Conservation (phyloP, 2,329 filamentous ascomycete species). For the Xylaria sp. region DNA sequence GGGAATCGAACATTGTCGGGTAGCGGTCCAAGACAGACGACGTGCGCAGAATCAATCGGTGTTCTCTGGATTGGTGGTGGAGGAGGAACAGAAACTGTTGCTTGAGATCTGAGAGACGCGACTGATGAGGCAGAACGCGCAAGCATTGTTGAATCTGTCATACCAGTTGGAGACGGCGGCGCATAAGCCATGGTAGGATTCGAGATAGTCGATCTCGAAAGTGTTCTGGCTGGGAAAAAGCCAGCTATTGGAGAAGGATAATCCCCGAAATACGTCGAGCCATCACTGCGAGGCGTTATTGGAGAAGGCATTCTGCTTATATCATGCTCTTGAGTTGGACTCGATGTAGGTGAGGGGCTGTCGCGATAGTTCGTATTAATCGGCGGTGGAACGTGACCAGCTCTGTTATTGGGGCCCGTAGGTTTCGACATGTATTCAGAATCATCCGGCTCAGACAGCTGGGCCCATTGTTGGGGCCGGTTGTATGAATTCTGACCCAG, state of each 20-base stretch:
- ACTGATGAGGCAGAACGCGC: slow-evolving; percentile 47
- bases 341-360: slow-evolving; percentile 48
- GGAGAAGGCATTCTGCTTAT: slow-evolving; percentile 59
- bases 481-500: slow-evolving; percentile 62
- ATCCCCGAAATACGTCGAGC: slow-evolving; percentile 53
- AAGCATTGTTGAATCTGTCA: slow-evolving; percentile 43
- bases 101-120: slow-evolving; percentile 39
- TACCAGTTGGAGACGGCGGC: slow-evolving; percentile 41
- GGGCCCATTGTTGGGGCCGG: slow-evolving; percentile 61
- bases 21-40: slow-evolving; percentile 66
- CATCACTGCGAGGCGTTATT: slow-evolving; percentile 59
- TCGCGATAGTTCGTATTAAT: slow-evolving; percentile 49
- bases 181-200: slow-evolving; percentile 44
- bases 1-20: slow-evolving; percentile 60
- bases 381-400: slow-evolving; percentile 20
- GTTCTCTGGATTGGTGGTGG: slow-evolving; percentile 57
- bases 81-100: slow-evolving; percentile 40
- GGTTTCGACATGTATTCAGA: slow-evolving; percentile 58
- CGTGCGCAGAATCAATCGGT: slow-evolving; percentile 63
- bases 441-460: slow-evolving; percentile 62
- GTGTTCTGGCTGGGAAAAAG: slow-evolving; percentile 48
- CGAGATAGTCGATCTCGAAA: slow-evolving; percentile 44
- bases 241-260: slow-evolving; percentile 58
- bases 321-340: slow-evolving; percentile 52
- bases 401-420: slow-evolving; percentile 2